Evolutionary conservation across 495 filamentous ascomycete species (phyloP).

Genomic region (Aspergillus funiculosus): DNA sequence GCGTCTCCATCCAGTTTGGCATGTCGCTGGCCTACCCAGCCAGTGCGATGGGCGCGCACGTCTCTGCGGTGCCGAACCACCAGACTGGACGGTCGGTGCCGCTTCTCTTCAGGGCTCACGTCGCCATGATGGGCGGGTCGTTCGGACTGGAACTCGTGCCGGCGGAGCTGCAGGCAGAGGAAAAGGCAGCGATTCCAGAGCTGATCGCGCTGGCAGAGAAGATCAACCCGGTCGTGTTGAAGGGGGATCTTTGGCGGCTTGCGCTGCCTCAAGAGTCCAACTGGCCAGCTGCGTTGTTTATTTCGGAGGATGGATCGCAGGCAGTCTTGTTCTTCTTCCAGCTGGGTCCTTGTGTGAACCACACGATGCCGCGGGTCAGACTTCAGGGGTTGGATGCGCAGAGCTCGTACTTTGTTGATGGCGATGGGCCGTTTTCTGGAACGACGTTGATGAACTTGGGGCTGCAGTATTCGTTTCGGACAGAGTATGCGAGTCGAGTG

Average conservation of each 20-base stretch:
- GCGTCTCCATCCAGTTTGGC: conserved; percentile 51
- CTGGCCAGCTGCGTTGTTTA: conserved; percentile 50
- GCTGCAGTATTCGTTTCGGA: conserved; percentile 32
- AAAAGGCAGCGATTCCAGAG: conserved; percentile 39
- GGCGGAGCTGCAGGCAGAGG: conserved; percentile 33
- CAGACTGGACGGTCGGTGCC: conserved; percentile 44
- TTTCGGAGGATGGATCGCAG: conserved; percentile 36
- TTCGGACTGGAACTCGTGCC: conserved; percentile 52
- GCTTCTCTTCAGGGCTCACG: conserved; percentile 46
- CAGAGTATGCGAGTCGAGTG: conserved; percentile 40
- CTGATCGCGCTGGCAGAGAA: conserved; percentile 43
- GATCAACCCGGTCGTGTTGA: conserved; percentile 47
- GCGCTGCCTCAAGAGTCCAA: conserved; percentile 48
- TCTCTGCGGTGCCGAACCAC: conserved; percentile 49
- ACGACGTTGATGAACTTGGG: conserved; percentile 47
- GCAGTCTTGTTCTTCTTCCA: conserved; percentile 49
- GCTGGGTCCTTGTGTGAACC: conserved; percentile 38
- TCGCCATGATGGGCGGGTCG: conserved; percentile 54
- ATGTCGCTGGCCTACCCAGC: conserved; percentile 50
- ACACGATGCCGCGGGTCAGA: conserved; percentile 37
- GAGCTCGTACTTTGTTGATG: conserved; percentile 40
- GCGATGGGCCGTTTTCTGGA: conserved; percentile 37
- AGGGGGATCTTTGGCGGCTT: conserved; percentile 47
- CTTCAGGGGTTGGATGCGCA: conserved; percentile 41
- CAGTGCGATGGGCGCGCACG: conserved; percentile 51